Evolutionary conservation across 148 eudicot species (phyloP), one percentile per base, ranked within the genome.

Genomic region (Pharnaceum exiguum): DNA sequence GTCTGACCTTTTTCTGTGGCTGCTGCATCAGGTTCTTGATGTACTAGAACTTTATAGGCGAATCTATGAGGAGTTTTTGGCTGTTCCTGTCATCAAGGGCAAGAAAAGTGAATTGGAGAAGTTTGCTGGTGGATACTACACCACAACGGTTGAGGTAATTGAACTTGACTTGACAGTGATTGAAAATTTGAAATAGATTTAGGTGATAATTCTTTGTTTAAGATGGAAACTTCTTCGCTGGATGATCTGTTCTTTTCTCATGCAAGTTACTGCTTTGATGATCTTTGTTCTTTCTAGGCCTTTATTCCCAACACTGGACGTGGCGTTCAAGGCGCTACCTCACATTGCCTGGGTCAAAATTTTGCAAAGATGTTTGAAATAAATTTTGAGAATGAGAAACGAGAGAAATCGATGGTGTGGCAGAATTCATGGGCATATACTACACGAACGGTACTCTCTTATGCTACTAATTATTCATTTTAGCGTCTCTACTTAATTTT

Each of bases 341-440:
- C 99, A 25, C 99, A 94, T 55, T 89, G 99, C 64, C 63, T 94
- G 57, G 99, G 96, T 27, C 99, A 94, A 56, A 94, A 94, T 73
- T 94, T 94, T 70, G 96, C 99, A 10, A 89, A 94, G 62, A 94
- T 94, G 99, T 94, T 94, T 66, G 99, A 94, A 42, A 89, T 94
- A n/a, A 83, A 78, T 44, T 94, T 79, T 59, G 99, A 94, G 56
- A 82, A 86, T 59, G 99, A 94, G 30, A 94, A 85, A 46, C 89
- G 96, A 47, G 96, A 80, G 59, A 94, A 71, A 83, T 77, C 80
- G 36, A 85, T 77, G 85, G 82, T 75, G 24, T 94, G 99, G 99
- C 99, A 94, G 77, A 94, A 94, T 71, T 94, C 99, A 25, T 94
- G 99, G 99, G 99, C 95, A 27, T 94, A 94, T 59, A 89, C 89